Conservation (phyloP, 805 yeast genomes). For the Candida germanica region DNA sequence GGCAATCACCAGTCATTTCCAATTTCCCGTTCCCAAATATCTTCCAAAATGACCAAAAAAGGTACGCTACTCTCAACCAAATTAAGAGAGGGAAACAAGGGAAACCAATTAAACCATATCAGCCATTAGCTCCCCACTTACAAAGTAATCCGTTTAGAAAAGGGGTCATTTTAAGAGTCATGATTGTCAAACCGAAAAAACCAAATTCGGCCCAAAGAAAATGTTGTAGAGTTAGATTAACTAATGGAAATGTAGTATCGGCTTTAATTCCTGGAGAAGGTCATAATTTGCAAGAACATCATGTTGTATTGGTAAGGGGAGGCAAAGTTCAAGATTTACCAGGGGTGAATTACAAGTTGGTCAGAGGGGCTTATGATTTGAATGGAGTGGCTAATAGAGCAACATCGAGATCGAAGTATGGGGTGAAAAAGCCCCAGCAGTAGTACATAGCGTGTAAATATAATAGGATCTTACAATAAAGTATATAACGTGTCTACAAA, state of each 20-base stretch:
- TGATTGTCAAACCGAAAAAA: conserved; percentile 95
- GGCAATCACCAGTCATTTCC: too few relatives aligned
- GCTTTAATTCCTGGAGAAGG: conserved; percentile 99
- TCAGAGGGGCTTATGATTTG: conserved; percentile 90
- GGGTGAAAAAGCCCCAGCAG: conserved; percentile 75
- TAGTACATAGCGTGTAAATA: conserved; percentile 7
- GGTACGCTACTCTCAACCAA: conserved; percentile 75
- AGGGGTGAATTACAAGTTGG: conserved; percentile 92
- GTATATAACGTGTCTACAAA: too few relatives aligned
- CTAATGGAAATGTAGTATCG: conserved; percentile 83
- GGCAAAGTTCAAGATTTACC: conserved; percentile 98
- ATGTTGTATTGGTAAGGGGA: conserved; percentile 95
- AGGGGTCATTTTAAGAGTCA: conserved; percentile 90
- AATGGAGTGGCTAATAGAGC: conserved; percentile 93
- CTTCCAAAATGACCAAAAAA: too few relatives aligned
- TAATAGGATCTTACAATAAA: too few relatives aligned
- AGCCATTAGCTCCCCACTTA: conserved; percentile 73
- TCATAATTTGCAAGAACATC: conserved; percentile 96
- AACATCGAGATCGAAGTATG: conserved; percentile 89
- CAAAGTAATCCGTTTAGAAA: conserved; percentile 80
- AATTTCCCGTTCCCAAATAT: too few relatives aligned
- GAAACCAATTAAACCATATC: conserved; percentile 47
- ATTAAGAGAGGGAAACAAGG: conserved; percentile 61
- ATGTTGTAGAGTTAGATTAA: conserved; percentile 89
- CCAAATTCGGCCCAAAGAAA: conserved; percentile 98